phyloP scores from a whole-genome alignment of 164 flowering plant species.

The Aristolochia californica region DNA sequence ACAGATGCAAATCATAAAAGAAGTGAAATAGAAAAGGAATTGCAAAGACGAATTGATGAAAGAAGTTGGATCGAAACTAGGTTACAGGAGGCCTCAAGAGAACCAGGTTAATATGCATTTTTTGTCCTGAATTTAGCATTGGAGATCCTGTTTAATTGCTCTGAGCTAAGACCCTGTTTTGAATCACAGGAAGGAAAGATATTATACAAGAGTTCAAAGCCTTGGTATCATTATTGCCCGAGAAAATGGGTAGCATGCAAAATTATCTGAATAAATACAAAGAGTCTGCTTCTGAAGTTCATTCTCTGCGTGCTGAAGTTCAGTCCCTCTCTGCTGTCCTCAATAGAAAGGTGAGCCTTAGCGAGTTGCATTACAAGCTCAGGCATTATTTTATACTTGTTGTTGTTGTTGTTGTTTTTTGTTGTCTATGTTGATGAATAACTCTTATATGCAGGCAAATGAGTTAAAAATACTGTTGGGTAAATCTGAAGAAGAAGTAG shows the following conservation, averaged over 20 bases:
- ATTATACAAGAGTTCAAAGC: slow-evolving; percentile 70
- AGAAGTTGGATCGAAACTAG: slow-evolving; percentile 42
- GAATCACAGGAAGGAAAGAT: slow-evolving; percentile 73
- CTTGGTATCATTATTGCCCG: slow-evolving; percentile 76
- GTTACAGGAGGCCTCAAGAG: slow-evolving; percentile 63
- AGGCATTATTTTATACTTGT: neutral
- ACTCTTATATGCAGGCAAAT: slow-evolving; percentile 33
- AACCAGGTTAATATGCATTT: slow-evolving; percentile 45
- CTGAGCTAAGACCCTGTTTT: neutral
- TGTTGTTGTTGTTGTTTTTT: neutral
- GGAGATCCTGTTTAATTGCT: neutral
- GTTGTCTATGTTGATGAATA: no score
- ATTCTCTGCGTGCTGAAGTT: slow-evolving; percentile 72
- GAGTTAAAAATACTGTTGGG: slow-evolving; percentile 43
- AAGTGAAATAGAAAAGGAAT: slow-evolving; percentile 41
- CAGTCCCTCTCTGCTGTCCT: slow-evolving; percentile 57
- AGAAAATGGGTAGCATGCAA: slow-evolving; percentile 72
- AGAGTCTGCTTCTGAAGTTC: slow-evolving; percentile 69
- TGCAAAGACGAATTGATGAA: slow-evolving; percentile 44
- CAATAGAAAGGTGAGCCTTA: slow-evolving; percentile 53
- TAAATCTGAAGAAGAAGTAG: slow-evolving; percentile 46
- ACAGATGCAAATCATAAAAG: slow-evolving; percentile 43
- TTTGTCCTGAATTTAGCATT: neutral
- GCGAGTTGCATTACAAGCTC: neutral
- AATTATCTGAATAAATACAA: slow-evolving; percentile 58